A percentile compares a stretch with the other conserved stretches of the same genome.
Evolutionary conservation across 345 rosid genomes (phyloP).

Genomic region (Citrus reticulata): DNA sequence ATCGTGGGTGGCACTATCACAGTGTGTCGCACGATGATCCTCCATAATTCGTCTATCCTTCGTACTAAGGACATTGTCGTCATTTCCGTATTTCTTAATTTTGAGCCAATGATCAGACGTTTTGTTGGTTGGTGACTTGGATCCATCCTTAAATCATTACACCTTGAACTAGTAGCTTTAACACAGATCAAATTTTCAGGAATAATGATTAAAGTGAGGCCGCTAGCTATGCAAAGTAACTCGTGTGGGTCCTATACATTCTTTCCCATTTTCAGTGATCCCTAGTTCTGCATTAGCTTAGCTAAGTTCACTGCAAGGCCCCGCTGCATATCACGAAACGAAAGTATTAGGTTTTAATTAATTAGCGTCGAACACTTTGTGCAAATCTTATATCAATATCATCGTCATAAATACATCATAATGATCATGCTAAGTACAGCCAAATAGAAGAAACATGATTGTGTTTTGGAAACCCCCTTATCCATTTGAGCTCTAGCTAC

Average conservation of each 20-base stretch:
- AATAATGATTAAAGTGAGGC: constrained; percentile 35
- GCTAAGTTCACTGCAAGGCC: neutral
- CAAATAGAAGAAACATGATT: neutral
- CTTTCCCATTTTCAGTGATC: constrained; percentile 9
- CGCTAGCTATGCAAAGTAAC: constrained; percentile 1
- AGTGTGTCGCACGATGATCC: neutral
- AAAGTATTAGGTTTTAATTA: neutral
- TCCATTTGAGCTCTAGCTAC: neutral
- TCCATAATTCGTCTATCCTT: neutral
- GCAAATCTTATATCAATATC: constrained; percentile 1
- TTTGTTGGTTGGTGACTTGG: constrained; percentile 29
- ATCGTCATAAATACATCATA: constrained; percentile 10
- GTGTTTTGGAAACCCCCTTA: neutral
- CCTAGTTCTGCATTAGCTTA: neutral
- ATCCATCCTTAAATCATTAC: constrained; percentile 21
- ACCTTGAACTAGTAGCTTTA: constrained; percentile 18
- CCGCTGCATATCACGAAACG: neutral
- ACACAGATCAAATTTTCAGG: constrained; percentile 7
- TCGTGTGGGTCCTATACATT: constrained; percentile 5
- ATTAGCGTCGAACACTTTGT: too few species aligned
- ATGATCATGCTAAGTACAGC: neutral
- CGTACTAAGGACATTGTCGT: neutral
- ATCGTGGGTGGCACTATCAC: neutral
- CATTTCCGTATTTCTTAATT: neutral
- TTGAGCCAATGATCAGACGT: constrained; percentile 10